Percentiles rank a stretch among this genome's conserved stretches.
Evolutionary conservation across 805 yeast genomes (phyloP).

Genomic region (Candida railenensis): DNA sequence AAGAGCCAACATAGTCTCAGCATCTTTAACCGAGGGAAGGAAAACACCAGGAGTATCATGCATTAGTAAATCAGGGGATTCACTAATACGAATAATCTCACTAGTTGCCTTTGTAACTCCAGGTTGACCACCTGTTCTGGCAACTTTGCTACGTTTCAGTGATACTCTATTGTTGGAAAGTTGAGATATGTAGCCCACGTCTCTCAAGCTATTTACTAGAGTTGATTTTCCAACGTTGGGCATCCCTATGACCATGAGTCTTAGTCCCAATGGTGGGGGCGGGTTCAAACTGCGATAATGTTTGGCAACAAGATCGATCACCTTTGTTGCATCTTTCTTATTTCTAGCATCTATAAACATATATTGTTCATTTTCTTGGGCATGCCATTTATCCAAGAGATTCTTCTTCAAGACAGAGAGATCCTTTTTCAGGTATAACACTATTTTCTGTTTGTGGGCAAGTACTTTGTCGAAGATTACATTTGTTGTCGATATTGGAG

Average conservation of each 20-base stretch:
- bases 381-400: constrained; percentile 34
- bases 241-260: constrained; percentile 84
- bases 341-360: constrained; percentile 60
- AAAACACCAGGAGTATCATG: constrained; percentile 95
- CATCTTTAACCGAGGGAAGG: constrained; percentile 65
- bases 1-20: constrained; percentile 71
- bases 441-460: constrained; percentile 52
- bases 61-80: constrained; percentile 62
- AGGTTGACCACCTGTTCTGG: constrained; percentile 81
- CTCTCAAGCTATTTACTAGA: constrained; percentile 70
- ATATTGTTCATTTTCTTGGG: constrained; percentile 23
- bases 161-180: constrained; percentile 26
- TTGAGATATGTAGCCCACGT: constrained; percentile 30
- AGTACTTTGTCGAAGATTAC: constrained; percentile 70
- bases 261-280: constrained; percentile 79
- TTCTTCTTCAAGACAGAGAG: constrained; percentile 45
- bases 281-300: constrained; percentile 50
- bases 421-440: constrained; percentile 79
- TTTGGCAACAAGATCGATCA: constrained; percentile 51
- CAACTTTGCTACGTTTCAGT: constrained; percentile 57
- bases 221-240: constrained; percentile 98
- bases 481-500: constrained; percentile 83
- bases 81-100: constrained; percentile 64
- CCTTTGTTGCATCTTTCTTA: constrained; percentile 44
- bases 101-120: constrained; percentile 86